A percentile compares a stretch with the other conserved stretches of the same genome.
Evolutionary conservation across 225 moss, liverwort and hornwort species (phyloP).

Genomic region (Sphagnum contortum): DNA sequence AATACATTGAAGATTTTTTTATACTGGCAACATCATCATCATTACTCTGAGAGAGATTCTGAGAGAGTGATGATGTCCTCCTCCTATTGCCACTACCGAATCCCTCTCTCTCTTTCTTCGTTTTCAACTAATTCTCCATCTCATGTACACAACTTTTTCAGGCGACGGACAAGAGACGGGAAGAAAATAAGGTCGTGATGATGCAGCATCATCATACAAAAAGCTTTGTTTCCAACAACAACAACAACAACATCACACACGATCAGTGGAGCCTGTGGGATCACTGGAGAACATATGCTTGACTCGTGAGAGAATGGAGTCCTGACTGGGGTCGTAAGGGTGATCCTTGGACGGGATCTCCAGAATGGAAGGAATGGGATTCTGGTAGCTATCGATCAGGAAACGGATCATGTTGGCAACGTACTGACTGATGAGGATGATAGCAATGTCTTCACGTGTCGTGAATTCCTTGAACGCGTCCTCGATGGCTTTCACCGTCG

Average conservation of each 20-base stretch:
- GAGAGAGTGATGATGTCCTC: no score
- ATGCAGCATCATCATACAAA: no score
- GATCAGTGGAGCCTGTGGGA: conserved; percentile 23
- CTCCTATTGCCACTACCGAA: no score
- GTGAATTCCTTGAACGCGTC: conserved; percentile 93
- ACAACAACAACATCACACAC: conserved; percentile 11
- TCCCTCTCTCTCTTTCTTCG: no score
- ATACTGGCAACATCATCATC: no score
- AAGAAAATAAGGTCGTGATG: no score
- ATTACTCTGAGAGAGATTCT: no score
- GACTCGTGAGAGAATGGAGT: conserved; percentile 76
- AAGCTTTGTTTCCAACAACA: no score
- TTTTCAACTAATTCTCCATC: no score
- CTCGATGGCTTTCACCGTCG: conserved; percentile 77
- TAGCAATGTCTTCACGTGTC: conserved; percentile 69
- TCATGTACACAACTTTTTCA: no score
- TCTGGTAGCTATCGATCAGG: conserved; percentile 70
- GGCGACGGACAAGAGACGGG: no score
- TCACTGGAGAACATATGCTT: conserved; percentile 89
- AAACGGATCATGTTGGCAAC: conserved; percentile 92
- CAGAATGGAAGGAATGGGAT: conserved; percentile 73
- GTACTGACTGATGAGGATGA: conserved; percentile 89
- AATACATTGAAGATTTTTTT: no score
- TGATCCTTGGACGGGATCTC: conserved; percentile 95
- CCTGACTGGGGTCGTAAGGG: conserved; percentile 80